Evolutionary conservation across 2,329 filamentous ascomycete species (phyloP), one percentile per base, ranked within the genome.

Genomic region (Aspergillus sojae): DNA sequence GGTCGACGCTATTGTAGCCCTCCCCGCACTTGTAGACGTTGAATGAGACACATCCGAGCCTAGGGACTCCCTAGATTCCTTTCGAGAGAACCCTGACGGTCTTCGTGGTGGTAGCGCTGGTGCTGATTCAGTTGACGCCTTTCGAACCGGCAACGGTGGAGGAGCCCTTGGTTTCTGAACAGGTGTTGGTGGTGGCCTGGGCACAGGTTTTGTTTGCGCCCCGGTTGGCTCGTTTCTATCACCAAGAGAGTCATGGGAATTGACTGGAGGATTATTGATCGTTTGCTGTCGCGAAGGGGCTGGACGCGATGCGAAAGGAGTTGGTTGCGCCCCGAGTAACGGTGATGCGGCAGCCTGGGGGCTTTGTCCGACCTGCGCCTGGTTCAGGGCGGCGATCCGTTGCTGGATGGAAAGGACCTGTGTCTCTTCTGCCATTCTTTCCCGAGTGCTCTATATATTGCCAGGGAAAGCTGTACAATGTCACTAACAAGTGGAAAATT

Each of bases 11-110:
- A 71, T 75, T 58, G 70, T 66, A 32, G 73, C 78, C 30, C 75
- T 75, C 41, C 75, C 80, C 28, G 80, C 77, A 57, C 79, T 80
- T 43, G 79, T 56, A 45, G 70, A 64, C 0, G 80, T 81, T 14
- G 85, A 86, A 11, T 83, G 72, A 5, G 82, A 84, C 4, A 82
- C 84, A 77, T 81, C 68, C 11, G 86, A 87, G 19, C 82, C 82
- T 52, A 83, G 77, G 1, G 85, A 87, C 57, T 86, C 86, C 30
- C 73, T 72, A 0, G 83, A 85, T 9, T 71, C 75, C 63, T 75
- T 76, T 46, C 80, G 76, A 45, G 70, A 74, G 10, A 76, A 66
- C 5, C 73, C 70, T n/a, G 75, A 72, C 5, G 79, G 76, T 62
- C 76, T 74, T 55, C 82, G 79, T 11, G 79, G 79, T 46, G 85